A percentile compares a stretch with the other conserved stretches of the same genome.
Conservation (phyloP, 208 protist genomes). For the Leishmania mexicana region DNA sequence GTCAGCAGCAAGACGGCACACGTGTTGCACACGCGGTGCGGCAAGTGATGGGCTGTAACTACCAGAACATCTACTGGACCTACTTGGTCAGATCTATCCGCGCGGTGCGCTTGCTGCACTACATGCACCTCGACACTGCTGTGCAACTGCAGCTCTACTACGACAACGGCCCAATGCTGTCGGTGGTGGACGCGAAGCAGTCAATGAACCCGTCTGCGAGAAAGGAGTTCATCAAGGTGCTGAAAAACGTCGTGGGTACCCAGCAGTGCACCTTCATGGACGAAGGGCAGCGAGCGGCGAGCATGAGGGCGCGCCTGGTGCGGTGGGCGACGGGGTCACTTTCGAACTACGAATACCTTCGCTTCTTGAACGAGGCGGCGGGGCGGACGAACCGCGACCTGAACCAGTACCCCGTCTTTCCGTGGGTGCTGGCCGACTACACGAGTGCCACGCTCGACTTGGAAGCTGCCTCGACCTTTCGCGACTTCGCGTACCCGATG, state of each 20-base stretch:
- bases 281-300: slow-evolving; percentile 46
- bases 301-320: slow-evolving; percentile 69
- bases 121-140: slow-evolving; percentile 90
- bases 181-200: slow-evolving; percentile 80
- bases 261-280: slow-evolving; percentile 67
- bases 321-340: slow-evolving; percentile 93
- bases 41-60: slow-evolving; percentile 69
- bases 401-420: slow-evolving; percentile 96
- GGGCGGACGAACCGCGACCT: slow-evolving; percentile 91
- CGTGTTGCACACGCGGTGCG: slow-evolving; percentile 81
- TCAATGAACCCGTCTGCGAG: slow-evolving; percentile 88
- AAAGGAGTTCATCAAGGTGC: slow-evolving; percentile 64
- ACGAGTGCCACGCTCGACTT: slow-evolving; percentile 79
- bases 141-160: slow-evolving; percentile 70
- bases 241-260: slow-evolving; percentile 58
- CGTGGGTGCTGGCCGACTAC: slow-evolving; percentile 95
- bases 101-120: slow-evolving; percentile 65
- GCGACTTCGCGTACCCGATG: slow-evolving; percentile 96
- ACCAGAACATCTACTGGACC: slow-evolving; percentile 75
- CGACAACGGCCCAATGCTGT: slow-evolving; percentile 78
- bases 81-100: slow-evolving; percentile 61
- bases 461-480: slow-evolving; percentile 70
- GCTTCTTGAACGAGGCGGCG: slow-evolving; percentile 91
- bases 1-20: slow-evolving; percentile 71
- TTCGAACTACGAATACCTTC: slow-evolving; percentile 95